These are phyloP conservation scores for Daldinia eschscholtzii DNA, from an alignment of 2,329 filamentous ascomycete genomes.

Conservation along the genomic window DNA sequence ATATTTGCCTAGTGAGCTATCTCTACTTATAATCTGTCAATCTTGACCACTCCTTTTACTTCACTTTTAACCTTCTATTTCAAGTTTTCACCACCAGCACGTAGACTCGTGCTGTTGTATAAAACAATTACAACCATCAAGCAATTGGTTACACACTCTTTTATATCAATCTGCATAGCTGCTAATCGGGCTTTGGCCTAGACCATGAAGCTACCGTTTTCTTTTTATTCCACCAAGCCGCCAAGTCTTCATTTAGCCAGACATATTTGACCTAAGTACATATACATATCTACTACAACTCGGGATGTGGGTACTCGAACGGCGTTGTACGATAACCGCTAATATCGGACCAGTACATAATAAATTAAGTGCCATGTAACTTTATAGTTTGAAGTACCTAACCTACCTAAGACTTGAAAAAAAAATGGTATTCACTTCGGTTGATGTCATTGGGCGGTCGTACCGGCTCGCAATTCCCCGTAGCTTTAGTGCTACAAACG, in stretches of 20 bases:
- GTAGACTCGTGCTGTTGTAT: background rate
- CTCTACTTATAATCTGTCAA: background rate
- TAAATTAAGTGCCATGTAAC: constrained; percentile 9
- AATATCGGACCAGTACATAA: background rate
- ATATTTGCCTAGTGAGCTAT: background rate
- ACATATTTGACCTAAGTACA: background rate
- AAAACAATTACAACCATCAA: background rate
- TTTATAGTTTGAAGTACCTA: constrained; percentile 3
- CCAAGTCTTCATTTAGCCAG: background rate
- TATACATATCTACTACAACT: background rate
- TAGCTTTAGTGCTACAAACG: constrained; percentile 14
- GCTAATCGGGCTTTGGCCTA: background rate
- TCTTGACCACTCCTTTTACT: background rate
- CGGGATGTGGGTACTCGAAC: background rate
- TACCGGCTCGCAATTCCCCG: constrained; percentile 24
- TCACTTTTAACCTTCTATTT: background rate
- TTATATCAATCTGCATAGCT: background rate
- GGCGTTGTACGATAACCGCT: background rate
- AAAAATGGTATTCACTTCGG: constrained; percentile 22
- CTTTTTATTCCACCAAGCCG: background rate
- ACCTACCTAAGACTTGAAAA: background rate
- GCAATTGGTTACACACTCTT: background rate
- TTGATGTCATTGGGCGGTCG: constrained; percentile 35
- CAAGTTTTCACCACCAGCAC: background rate
- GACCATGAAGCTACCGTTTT: background rate